Conservation (phyloP, 805 yeast species). For the Nakazawaea populi region DNA sequence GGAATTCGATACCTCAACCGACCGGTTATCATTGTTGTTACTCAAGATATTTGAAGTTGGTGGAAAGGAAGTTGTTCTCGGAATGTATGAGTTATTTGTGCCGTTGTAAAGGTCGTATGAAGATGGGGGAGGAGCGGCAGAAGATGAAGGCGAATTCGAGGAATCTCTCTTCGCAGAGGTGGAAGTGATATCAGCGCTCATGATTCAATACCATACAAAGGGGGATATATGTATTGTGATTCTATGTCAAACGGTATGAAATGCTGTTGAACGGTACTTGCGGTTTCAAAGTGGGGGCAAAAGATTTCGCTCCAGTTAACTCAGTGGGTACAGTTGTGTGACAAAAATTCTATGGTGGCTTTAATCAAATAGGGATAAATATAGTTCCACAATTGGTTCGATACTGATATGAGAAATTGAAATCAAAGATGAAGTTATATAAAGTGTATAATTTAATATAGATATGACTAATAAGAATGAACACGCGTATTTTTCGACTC, state of each 20-base stretch:
- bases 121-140: not conserved
- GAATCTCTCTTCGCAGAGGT: not conserved
- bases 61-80: slow-evolving; percentile 3
- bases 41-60: not conserved
- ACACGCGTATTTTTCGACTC: not conserved
- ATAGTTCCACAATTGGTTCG: not conserved
- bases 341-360: not conserved
- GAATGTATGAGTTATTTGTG: not conserved
- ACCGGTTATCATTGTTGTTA: not conserved
- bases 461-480: not conserved
- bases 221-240: too few species aligned
- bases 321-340: not conserved
- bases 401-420: too few species aligned
- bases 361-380: not conserved
- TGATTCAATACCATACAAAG: not conserved
- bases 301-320: not conserved
- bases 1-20: not conserved
- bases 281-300: not conserved
- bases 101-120: not conserved
- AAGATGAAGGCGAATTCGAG: not conserved
- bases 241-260: not conserved
- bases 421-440: not conserved
- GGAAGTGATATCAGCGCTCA: not conserved
- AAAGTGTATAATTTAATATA: not conserved
- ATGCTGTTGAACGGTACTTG: not conserved